A percentile compares a stretch with the other conserved stretches of the same genome.
Evolutionary conservation across 2,329 filamentous ascomycete genomes (phyloP).

Genomic region (Fusarium hainanense): DNA sequence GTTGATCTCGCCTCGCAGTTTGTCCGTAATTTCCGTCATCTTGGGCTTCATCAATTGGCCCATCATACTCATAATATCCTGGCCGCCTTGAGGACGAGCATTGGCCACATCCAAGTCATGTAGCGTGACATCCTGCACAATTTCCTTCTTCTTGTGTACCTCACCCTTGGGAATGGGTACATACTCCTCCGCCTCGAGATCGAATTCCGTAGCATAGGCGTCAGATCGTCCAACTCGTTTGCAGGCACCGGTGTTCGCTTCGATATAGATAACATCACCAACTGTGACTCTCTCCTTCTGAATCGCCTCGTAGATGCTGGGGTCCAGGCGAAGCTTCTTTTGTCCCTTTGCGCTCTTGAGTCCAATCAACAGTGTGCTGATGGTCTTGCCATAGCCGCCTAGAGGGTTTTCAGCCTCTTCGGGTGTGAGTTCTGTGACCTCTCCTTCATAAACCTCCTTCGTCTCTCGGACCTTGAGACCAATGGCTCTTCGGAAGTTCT

Average conservation of each 20-base stretch:
- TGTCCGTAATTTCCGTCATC: constrained; percentile 99
- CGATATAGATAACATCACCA: constrained; percentile 98
- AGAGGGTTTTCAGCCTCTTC: constrained; percentile 98
- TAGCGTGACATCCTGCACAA: constrained; percentile 97
- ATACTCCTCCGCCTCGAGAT: constrained; percentile 98
- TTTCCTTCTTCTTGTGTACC: constrained; percentile 99
- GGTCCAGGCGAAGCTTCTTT: constrained; percentile 96
- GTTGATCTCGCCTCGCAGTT: constrained; percentile 95
- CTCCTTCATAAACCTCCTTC: constrained; percentile 99
- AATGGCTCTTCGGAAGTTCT: constrained; percentile 97
- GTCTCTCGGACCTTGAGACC: constrained; percentile 97
- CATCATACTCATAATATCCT: constrained; percentile 99
- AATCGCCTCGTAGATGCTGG: constrained; percentile 98
- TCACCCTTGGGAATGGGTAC: constrained; percentile 98
- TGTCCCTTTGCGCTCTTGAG: constrained; percentile 96
- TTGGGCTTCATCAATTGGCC: constrained; percentile 99
- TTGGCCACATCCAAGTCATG: constrained; percentile 98
- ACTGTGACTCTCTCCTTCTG: constrained; percentile 97
- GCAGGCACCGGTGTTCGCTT: constrained; percentile 97
- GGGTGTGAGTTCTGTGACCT: constrained; percentile 96
- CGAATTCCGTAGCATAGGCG: constrained; percentile 97
- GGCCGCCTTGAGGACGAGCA: constrained; percentile 91
- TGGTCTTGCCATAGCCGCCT: constrained; percentile 96
- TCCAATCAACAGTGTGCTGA: constrained; percentile 93
- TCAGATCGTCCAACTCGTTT: constrained; percentile 97